Evolutionary conservation across 331 rosid genomes (phyloP), one percentile per base, ranked within the genome.

Genomic region (Malus hybrid): DNA sequence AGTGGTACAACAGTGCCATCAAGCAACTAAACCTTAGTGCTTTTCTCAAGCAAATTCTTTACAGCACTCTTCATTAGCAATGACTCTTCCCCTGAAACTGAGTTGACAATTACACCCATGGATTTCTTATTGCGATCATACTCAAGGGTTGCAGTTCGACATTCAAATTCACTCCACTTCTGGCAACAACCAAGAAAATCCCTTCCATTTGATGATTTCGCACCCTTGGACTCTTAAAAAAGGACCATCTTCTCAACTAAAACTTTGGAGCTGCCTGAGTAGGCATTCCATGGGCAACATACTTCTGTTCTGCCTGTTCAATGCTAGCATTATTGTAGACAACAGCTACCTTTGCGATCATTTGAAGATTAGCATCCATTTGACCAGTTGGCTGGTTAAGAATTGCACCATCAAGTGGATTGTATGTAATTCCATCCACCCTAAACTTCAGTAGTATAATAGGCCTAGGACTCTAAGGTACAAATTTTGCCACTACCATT

Each of bases 21-120:
- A 46, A 84, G 79, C 83, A 82, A 81, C 83, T 90, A 91, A 80
- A 90, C 74, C 75, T 65, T 85, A 63, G 91, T 66, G 83, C 96
- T 88, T 84, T 93, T 83, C 50, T 90, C 91, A 74, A 90, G 76
- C 69, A 90, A 69, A 79, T 87, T 90, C 75, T 90, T 93, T 0
- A 88, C 96, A 31, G 96, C 96, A 80, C 96, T 92, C 90, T 90
- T 90, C 67, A 90, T 90, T 61, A 90, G 85, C 46, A 90, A 86
- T 9, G 89, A 81, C 48, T 80, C 84, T 52, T 79, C 86, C 77
- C 86, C 84, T 3, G 6, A 33, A 33, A 48, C 66, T 22, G 96
- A 84, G 76, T 85, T 78, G 61, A 81, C 92, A 80, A 90, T 69
- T 19, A 90, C 92, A 76, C 87, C 87, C 87, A 84, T 84, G 36